Percentiles rank a stretch among this genome's conserved stretches.
Conservation (phyloP, 2,329 filamentous ascomycete species). For the Akanthomyces lecanii region DNA sequence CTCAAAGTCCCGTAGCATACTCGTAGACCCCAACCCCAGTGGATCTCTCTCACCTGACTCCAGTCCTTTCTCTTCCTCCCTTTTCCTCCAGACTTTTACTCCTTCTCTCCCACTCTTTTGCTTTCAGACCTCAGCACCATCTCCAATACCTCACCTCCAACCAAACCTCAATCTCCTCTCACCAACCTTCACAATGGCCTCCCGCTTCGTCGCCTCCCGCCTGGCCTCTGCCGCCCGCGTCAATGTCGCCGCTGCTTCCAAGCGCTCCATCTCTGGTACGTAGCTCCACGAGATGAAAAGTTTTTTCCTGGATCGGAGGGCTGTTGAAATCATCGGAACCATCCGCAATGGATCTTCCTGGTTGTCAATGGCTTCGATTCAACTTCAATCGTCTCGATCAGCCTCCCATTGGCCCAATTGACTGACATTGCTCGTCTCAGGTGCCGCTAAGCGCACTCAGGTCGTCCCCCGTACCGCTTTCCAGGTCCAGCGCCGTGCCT, state of each 20-base stretch:
- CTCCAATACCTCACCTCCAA: slow-evolving; percentile 23
- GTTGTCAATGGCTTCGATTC: slow-evolving; percentile 18
- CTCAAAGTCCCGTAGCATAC: slow-evolving; percentile 11
- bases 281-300: slow-evolving; percentile 27
- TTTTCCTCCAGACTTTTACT: slow-evolving; percentile 28
- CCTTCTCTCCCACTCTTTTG: slow-evolving; percentile 25
- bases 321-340: not conserved
- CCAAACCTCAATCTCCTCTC: slow-evolving; percentile 39
- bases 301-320: slow-evolving; percentile 21
- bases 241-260: slow-evolving; percentile 70
- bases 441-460: slow-evolving; percentile 68
- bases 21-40: slow-evolving; percentile 18
- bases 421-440: slow-evolving; percentile 30
- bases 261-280: slow-evolving; percentile 74
- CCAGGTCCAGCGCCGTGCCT: slow-evolving; percentile 65
- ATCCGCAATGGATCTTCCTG: slow-evolving; percentile 13
- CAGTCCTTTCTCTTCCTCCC: slow-evolving; percentile 27
- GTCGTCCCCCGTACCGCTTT: slow-evolving; percentile 62
- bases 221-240: slow-evolving; percentile 72
- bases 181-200: slow-evolving; percentile 69
- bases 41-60: slow-evolving; percentile 20
- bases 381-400: not conserved
- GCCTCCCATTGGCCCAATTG: slow-evolving; percentile 23
- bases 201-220: slow-evolving; percentile 73
- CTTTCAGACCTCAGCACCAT: slow-evolving; percentile 21